Percentiles rank a stretch among this genome's conserved stretches.
Conservation (phyloP, 108 stramenopile species). For the Parmales sp. region DNA sequence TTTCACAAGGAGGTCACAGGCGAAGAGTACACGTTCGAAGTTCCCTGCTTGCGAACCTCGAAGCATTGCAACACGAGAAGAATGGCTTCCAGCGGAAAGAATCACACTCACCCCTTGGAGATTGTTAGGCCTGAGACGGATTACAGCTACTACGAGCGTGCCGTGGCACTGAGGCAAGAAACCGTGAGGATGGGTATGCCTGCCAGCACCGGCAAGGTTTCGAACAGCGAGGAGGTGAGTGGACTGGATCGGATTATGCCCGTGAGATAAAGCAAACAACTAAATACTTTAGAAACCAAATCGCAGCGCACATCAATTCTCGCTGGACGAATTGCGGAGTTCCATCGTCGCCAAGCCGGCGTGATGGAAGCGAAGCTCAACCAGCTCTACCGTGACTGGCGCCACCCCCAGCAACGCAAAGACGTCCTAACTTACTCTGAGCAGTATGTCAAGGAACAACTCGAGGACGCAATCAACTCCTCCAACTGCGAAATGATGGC, state of each 20-base stretch:
- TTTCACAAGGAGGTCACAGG: background rate
- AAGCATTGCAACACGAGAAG: slow-evolving; percentile 7
- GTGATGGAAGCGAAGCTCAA: slow-evolving; percentile 7
- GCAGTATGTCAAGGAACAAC: background rate
- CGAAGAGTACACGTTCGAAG: background rate
- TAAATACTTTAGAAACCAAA: background rate
- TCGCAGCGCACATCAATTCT: background rate
- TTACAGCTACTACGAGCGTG: background rate
- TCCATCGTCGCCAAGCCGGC: background rate
- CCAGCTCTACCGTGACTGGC: background rate
- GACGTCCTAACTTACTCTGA: background rate
- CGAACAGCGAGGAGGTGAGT: background rate
- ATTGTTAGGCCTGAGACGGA: background rate
- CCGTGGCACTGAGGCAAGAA: slow-evolving; percentile 1
- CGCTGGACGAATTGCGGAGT: background rate
- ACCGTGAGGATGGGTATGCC: slow-evolving; percentile 1
- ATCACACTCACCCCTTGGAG: slow-evolving; percentile 3
- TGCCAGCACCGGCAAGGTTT: background rate
- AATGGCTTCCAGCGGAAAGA: background rate
- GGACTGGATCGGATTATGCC: too few species aligned
- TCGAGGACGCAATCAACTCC: background rate
- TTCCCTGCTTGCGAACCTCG: background rate
- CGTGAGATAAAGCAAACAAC: background rate
- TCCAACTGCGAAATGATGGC: background rate
- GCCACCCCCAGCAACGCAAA: background rate